phyloP scores from a whole-genome alignment of 2,329 filamentous ascomycete species.

The Arthrocladium fulminans region DNA sequence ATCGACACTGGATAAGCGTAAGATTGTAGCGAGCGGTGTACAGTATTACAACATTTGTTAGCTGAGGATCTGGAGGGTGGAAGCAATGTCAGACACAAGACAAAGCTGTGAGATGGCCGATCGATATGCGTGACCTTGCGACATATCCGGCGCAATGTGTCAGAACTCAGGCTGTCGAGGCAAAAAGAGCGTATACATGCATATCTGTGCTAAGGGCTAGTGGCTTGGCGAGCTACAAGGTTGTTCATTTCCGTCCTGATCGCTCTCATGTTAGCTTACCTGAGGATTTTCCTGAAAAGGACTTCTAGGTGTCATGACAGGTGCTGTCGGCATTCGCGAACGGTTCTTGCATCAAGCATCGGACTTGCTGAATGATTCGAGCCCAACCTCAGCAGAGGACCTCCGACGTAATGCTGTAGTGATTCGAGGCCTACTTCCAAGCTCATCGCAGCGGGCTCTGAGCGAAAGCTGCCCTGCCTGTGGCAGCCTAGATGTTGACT shows the following conservation, averaged over 20 bases:
- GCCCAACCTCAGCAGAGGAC: not conserved
- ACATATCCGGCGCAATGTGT: too few relatives aligned
- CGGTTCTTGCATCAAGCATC: not conserved
- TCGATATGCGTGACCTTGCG: too few relatives aligned
- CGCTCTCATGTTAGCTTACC: not conserved
- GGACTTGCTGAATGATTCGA: not conserved
- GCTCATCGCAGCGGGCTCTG: not conserved
- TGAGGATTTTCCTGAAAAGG: constrained; percentile 5
- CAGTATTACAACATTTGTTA: not conserved
- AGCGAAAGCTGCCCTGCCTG: constrained; percentile 1
- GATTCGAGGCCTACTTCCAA: not conserved
- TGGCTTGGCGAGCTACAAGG: too few relatives aligned
- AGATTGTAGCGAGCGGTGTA: not conserved
- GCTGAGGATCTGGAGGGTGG: too few relatives aligned
- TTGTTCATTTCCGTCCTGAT: too few relatives aligned
- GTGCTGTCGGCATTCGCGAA: not conserved
- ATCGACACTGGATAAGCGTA: not conserved
- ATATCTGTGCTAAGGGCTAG: too few relatives aligned
- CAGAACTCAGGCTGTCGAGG: too few relatives aligned
- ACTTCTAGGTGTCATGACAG: too few relatives aligned
- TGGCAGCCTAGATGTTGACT: not conserved
- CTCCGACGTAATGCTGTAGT: not conserved
- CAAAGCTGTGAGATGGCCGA: too few relatives aligned
- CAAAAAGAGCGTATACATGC: too few relatives aligned
- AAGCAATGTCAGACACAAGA: too few relatives aligned